Conservation (phyloP, 345 rosid species). For the Hibiscus tridactylites region DNA sequence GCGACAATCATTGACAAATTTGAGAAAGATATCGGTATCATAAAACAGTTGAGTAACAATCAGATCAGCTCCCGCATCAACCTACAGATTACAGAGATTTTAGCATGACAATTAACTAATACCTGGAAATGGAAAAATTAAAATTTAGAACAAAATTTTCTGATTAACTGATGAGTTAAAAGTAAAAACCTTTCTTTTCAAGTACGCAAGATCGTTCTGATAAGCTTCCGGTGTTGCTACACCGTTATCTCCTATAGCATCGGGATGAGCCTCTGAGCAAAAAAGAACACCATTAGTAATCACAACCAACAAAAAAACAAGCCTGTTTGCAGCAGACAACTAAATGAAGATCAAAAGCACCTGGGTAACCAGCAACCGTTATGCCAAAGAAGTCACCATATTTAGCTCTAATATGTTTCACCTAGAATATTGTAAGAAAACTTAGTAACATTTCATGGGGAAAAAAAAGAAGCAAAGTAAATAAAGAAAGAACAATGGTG, state of each 20-base stretch:
- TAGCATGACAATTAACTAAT: conserved; percentile 4
- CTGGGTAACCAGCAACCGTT: conserved; percentile 99
- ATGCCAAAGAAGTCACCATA: conserved; percentile 91
- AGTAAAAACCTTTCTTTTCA: conserved; percentile 65
- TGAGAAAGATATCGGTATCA: conserved; percentile 86
- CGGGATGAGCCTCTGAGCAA: conserved; percentile 84
- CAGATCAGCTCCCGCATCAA: conserved; percentile 97
- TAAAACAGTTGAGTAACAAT: conserved; percentile 85
- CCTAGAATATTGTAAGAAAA: conserved; percentile 29
- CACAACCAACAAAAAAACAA: neutral
- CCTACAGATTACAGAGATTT: conserved; percentile 33
- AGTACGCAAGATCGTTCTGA: conserved; percentile 72
- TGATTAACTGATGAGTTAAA: neutral
- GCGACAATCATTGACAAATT: conserved; percentile 88
- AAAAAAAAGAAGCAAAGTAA: neutral
- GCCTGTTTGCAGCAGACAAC: neutral
- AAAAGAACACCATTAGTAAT: neutral
- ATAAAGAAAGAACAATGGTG: neutral
- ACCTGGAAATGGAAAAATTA: neutral
- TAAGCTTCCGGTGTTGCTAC: conserved; percentile 65
- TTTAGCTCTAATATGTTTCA: conserved; percentile 62
- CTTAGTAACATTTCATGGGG: neutral
- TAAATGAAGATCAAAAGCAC: conserved; percentile 20
- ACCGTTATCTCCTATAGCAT: conserved; percentile 65
- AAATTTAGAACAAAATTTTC: neutral